Evolutionary conservation across 2,329 filamentous ascomycete species (phyloP).

Genomic region (Lizonia empirigonia): DNA sequence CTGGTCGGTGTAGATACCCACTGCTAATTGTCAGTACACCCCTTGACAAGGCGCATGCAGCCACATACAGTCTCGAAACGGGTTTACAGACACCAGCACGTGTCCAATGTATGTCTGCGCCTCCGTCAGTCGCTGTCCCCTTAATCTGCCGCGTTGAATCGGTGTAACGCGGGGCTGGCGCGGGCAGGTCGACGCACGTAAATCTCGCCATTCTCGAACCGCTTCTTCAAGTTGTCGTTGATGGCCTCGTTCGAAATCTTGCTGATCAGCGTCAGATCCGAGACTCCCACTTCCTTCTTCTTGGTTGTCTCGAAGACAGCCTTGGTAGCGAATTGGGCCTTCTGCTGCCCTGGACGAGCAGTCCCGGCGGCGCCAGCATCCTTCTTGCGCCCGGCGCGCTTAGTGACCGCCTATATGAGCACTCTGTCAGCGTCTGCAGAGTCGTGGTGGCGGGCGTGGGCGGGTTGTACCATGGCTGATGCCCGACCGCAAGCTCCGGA

Average conservation of each 20-base stretch:
- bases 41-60: neutral
- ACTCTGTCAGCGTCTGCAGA: constrained; percentile 26
- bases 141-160: constrained; percentile 12
- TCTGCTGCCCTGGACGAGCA: constrained; percentile 51
- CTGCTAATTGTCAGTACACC: constrained; percentile 53
- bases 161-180: constrained; percentile 30
- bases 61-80: constrained; percentile 80
- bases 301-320: constrained; percentile 94
- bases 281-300: constrained; percentile 99
- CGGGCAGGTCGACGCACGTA: constrained; percentile 64
- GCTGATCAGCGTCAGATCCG: constrained; percentile 94
- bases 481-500: constrained; percentile 39
- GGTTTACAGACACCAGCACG: constrained; percentile 98
- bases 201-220: constrained; percentile 96
- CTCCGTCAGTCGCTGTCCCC: constrained; percentile 33
- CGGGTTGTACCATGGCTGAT: constrained; percentile 43
- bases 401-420: constrained; percentile 57
- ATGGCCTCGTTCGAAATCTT: constrained; percentile 99
- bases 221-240: constrained; percentile 98
- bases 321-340: constrained; percentile 81
- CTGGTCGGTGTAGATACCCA: constrained; percentile 96
- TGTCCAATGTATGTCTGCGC: constrained; percentile 93
- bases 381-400: constrained; percentile 64
- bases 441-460: constrained; percentile 9
- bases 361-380: constrained; percentile 53